Evolutionary conservation across 2,329 filamentous ascomycete species (phyloP).

Genomic region (Lachnellula willkommii): DNA sequence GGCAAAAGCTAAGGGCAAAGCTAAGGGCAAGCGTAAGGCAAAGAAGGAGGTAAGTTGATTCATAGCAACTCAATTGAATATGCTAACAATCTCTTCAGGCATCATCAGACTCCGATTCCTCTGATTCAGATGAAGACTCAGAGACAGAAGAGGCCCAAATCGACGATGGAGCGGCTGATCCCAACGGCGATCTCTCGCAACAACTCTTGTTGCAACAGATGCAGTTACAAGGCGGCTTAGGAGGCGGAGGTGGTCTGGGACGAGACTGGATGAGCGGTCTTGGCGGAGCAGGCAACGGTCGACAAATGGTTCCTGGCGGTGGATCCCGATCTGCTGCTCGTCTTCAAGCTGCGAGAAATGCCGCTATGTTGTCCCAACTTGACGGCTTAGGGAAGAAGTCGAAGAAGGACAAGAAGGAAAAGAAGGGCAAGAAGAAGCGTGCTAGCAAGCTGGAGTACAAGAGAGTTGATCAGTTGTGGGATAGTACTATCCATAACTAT

Average conservation of each 20-base stretch:
- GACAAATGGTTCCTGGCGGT: background rate
- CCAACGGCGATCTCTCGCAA: conserved; percentile 18
- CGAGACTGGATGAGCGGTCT: conserved; percentile 5
- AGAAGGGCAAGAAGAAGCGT: conserved; percentile 33
- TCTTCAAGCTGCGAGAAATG: conserved; percentile 21
- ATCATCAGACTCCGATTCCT: conserved; percentile 28
- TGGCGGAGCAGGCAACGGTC: background rate
- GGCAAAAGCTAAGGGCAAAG: conserved; percentile 32
- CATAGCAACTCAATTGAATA: background rate
- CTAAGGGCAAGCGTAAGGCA: conserved; percentile 37
- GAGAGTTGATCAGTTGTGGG: conserved; percentile 59
- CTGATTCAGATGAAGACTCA: conserved; percentile 30
- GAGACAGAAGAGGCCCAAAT: conserved; percentile 13
- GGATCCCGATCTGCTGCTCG: conserved; percentile 13
- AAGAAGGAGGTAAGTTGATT: conserved; percentile 30
- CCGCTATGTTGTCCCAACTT: conserved; percentile 19
- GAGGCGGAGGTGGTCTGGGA: conserved; percentile 10
- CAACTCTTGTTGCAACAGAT: conserved; percentile 25
- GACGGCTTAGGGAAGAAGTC: conserved; percentile 19
- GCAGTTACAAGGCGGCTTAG: conserved; percentile 18
- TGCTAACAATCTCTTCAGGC: conserved; percentile 19
- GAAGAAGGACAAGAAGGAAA: conserved; percentile 38
- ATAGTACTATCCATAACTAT: conserved; percentile 56
- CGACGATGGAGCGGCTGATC: conserved; percentile 13
- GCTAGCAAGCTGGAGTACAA: conserved; percentile 61